Evolutionary conservation across 225 moss, liverwort and hornwort genomes (phyloP).

Genomic region (Anthoceros angustus): DNA sequence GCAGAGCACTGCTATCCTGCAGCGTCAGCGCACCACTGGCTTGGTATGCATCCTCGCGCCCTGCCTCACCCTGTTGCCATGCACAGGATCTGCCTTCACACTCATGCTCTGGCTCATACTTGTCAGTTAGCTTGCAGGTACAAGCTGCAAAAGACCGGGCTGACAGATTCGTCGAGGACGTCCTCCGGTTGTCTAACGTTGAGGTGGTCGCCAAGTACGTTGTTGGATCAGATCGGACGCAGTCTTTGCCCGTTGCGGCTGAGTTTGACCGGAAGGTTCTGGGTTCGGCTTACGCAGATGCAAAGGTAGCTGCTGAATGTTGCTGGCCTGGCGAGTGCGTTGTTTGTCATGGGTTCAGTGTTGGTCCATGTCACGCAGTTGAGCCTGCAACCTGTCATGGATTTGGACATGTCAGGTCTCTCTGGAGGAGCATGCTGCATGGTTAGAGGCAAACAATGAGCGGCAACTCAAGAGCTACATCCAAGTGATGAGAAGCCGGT

Average conservation of each 20-base stretch:
- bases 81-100: not conserved
- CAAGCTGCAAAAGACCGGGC: slow-evolving; percentile 66
- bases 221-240: slow-evolving; percentile 34
- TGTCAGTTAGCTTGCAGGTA: slow-evolving; percentile 31
- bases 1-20: slow-evolving; percentile 55
- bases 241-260: slow-evolving; percentile 33
- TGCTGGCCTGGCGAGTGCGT: not conserved
- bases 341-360: too few relatives aligned
- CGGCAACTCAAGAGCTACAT: slow-evolving; percentile 65
- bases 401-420: slow-evolving; percentile 31
- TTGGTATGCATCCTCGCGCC: slow-evolving; percentile 24
- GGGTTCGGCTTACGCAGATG: slow-evolving; percentile 39
- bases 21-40: slow-evolving; percentile 45
- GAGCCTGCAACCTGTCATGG: too few relatives aligned
- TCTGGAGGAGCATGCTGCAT: slow-evolving; percentile 63
- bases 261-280: slow-evolving; percentile 50
- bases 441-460: slow-evolving; percentile 57
- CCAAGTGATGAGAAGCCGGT: slow-evolving; percentile 59
- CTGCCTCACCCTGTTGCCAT: not conserved
- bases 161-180: slow-evolving; percentile 59
- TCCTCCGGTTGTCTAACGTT: slow-evolving; percentile 63
- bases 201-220: slow-evolving; percentile 62
- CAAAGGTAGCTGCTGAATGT: slow-evolving; percentile 15
- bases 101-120: slow-evolving; percentile 4
- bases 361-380: too few relatives aligned